Percentiles rank a stretch among this genome's conserved stretches.
These are phyloP conservation scores for Nicotiana benthamiana DNA, from an alignment of 257 asterid genomes.

Conservation along the genomic window DNA sequence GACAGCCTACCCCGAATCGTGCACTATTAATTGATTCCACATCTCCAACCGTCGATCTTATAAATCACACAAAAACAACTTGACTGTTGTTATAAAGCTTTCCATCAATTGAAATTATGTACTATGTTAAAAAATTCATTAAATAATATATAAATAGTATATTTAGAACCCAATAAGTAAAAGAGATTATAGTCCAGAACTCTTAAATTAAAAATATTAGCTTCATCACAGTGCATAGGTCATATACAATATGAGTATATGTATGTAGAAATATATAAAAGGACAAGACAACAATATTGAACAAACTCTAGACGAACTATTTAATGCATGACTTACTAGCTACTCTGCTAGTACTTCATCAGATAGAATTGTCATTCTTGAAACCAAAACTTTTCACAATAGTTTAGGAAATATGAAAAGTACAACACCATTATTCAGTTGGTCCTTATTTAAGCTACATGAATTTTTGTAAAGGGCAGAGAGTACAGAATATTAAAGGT, in stretches of 20 bases:
- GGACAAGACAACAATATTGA: background rate
- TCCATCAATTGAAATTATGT: too few species aligned
- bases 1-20: too few species aligned
- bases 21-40: too few species aligned
- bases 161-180: too few species aligned
- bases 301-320: background rate
- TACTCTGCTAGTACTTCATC: background rate
- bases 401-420: background rate
- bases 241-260: background rate
- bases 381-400: background rate
- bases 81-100: too few species aligned
- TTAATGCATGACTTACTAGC: background rate
- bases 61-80: too few species aligned
- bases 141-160: too few species aligned
- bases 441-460: slow-evolving; percentile 1
- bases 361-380: background rate
- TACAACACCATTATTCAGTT: background rate
- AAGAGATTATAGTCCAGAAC: too few species aligned
- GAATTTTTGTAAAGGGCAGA: background rate
- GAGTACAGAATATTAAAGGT: background rate
- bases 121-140: too few species aligned
- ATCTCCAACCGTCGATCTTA: too few species aligned
- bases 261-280: background rate
- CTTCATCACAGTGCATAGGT: too few species aligned
- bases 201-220: too few species aligned